Evolutionary conservation across 305 asterid species (phyloP).

Genomic region (Fraxinus platypoda): DNA sequence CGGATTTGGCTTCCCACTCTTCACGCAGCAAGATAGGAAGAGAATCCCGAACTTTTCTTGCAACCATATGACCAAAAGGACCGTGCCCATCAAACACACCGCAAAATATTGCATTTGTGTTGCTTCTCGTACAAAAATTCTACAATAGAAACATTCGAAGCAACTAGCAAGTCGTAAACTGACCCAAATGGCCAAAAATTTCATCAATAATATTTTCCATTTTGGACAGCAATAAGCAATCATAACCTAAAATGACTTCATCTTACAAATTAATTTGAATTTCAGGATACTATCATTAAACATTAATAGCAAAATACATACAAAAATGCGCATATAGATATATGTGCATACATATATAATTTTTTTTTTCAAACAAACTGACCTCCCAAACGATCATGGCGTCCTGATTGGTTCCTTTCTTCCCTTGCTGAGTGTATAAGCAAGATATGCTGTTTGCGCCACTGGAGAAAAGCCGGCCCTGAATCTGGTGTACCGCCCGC

Average conservation of each 20-base stretch:
- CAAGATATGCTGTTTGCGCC: constrained; percentile 37
- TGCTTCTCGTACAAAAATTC: constrained; percentile 46
- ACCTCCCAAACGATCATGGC: constrained; percentile 67
- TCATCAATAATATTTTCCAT: constrained; percentile 12
- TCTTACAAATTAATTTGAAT: not conserved
- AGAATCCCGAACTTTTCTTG: constrained; percentile 57
- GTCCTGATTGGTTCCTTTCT: constrained; percentile 57
- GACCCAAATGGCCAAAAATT: constrained; percentile 27
- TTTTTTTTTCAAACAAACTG: constrained; percentile 2
- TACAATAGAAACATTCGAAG: constrained; percentile 36
- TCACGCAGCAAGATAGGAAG: constrained; percentile 43
- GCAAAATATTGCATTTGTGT: constrained; percentile 39
- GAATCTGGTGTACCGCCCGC: constrained; percentile 40
- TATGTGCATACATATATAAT: not conserved
- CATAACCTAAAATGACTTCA: not conserved
- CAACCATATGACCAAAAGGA: constrained; percentile 62
- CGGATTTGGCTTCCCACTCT: constrained; percentile 39
- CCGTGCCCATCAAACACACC: constrained; percentile 71
- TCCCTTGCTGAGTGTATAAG: constrained; percentile 51
- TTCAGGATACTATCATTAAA: not conserved
- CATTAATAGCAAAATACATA: not conserved
- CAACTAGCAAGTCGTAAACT: constrained; percentile 42
- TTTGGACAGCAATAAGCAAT: not conserved
- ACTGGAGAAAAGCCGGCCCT: constrained; percentile 43
- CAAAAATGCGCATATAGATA: not conserved